Percentiles rank a stretch among this genome's conserved stretches.
Conservation (phyloP, 192 early-diverging fungal species). For the Podila epigama region DNA sequence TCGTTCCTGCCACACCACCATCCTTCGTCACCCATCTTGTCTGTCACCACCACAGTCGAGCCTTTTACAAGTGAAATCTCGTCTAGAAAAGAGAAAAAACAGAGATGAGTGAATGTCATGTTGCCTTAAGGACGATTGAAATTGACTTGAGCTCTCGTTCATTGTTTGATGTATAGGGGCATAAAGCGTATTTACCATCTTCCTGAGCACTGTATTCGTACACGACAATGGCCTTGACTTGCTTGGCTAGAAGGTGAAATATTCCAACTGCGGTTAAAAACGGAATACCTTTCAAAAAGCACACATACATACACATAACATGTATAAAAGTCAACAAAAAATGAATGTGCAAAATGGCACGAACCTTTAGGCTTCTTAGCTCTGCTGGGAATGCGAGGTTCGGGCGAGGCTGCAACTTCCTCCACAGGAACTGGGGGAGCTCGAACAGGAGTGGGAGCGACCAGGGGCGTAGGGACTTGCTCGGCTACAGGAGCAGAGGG, state of each 20-base stretch:
- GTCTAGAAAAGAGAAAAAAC: conserved; percentile 34
- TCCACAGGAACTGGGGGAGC: conserved; percentile 16
- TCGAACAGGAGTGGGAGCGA: conserved; percentile 13
- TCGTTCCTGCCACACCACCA: conserved; percentile 66
- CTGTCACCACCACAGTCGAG: conserved; percentile 52
- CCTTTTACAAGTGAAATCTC: conserved; percentile 56
- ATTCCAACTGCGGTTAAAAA: not conserved
- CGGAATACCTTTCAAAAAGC: not conserved
- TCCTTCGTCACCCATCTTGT: conserved; percentile 56
- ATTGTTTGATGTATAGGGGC: too few relatives aligned
- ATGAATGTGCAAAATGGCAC: not conserved
- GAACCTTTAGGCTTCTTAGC: conserved; percentile 46
- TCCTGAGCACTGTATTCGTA: conserved; percentile 57
- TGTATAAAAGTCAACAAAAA: too few relatives aligned
- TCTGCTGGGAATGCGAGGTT: conserved; percentile 36
- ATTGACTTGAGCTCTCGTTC: too few relatives aligned
- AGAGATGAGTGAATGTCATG: not conserved
- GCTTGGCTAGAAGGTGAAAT: conserved; percentile 10
- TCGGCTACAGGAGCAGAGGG: conserved; percentile 26
- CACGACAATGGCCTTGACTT: conserved; percentile 54
- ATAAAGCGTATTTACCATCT: conserved; percentile 58
- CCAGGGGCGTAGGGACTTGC: conserved; percentile 14
- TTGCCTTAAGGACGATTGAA: too few relatives aligned
- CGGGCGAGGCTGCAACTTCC: conserved; percentile 9
- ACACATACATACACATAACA: too few relatives aligned